phyloP scores from a whole-genome alignment of 2,329 filamentous ascomycete genomes.

The Neoascochyta sp. region DNA sequence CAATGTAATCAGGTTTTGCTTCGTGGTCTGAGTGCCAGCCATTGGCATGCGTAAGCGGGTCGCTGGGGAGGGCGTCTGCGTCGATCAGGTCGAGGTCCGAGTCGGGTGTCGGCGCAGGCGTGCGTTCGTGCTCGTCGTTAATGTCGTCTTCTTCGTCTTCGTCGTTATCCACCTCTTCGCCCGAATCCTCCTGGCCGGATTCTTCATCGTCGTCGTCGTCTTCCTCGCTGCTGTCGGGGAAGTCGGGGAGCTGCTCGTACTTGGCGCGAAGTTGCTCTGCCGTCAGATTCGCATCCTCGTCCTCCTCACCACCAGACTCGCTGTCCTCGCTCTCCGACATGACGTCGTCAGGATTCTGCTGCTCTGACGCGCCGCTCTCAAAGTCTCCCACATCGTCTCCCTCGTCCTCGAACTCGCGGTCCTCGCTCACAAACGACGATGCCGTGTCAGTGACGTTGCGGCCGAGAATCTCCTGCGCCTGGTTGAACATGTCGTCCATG shows the following conservation, averaged over 20 bases:
- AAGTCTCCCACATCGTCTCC: slow-evolving; percentile 45
- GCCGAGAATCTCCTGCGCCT: slow-evolving; percentile 53
- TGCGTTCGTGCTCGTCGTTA: slow-evolving; percentile 6
- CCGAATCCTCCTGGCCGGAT: slow-evolving; percentile 28
- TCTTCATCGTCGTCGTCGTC: slow-evolving; percentile 33
- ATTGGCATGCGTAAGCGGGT: slow-evolving; percentile 15
- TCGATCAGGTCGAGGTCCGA: slow-evolving; percentile 27
- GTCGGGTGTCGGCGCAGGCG: slow-evolving; percentile 30
- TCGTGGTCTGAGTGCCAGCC: slow-evolving; percentile 18
- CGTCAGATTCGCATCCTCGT: slow-evolving; percentile 63
- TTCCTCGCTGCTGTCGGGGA: slow-evolving; percentile 35
- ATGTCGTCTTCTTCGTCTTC: background rate
- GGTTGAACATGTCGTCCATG: slow-evolving; percentile 68
- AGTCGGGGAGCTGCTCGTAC: slow-evolving; percentile 61
- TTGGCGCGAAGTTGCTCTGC: slow-evolving; percentile 66
- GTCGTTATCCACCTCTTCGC: slow-evolving; percentile 13
- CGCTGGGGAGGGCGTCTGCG: slow-evolving; percentile 7
- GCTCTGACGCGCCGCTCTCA: slow-evolving; percentile 29
- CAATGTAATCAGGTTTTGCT: slow-evolving; percentile 22
- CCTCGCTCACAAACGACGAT: slow-evolving; percentile 39
- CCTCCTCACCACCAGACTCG: slow-evolving; percentile 42
- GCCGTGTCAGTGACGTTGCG: slow-evolving; percentile 35
- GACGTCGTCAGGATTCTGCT: slow-evolving; percentile 44
- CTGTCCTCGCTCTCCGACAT: slow-evolving; percentile 36
- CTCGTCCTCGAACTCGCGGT: slow-evolving; percentile 39